Evolutionary conservation across 345 rosid species (phyloP).

Genomic region (Populus ilicifolia): DNA sequence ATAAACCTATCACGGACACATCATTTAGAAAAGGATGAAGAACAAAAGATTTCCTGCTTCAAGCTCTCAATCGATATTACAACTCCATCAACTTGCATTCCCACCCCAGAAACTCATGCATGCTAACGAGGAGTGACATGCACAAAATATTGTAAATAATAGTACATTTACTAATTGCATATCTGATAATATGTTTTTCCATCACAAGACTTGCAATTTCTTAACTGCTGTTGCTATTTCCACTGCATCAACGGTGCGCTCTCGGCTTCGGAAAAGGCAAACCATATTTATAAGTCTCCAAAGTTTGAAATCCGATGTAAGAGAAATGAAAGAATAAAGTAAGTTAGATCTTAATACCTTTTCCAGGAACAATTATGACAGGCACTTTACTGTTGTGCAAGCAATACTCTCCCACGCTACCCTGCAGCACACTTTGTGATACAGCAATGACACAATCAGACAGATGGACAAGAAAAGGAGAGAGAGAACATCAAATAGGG

Average conservation of each 20-base stretch:
- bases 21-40: background rate
- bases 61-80: background rate
- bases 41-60: background rate
- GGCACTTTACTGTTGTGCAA: slow-evolving; percentile 84
- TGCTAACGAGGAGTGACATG: background rate
- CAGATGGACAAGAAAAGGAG: background rate
- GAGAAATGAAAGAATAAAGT: background rate
- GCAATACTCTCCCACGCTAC: slow-evolving; percentile 76
- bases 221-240: background rate
- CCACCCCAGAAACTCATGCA: background rate
- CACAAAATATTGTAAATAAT: background rate
- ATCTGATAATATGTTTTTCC: background rate
- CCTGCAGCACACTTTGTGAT: slow-evolving; percentile 59
- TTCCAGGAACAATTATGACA: slow-evolving; percentile 67
- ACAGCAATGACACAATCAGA: background rate
- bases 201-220: background rate
- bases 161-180: background rate
- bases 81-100: background rate
- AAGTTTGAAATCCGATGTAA: background rate
- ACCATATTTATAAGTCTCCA: background rate
- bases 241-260: slow-evolving; percentile 40
- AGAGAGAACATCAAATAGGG: too few species aligned
- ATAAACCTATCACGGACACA: background rate
- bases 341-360: slow-evolving; percentile 39
- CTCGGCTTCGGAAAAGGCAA: slow-evolving; percentile 38